Conservation (phyloP, 2,329 filamentous ascomycete species). For the Aspergillus sp. region DNA sequence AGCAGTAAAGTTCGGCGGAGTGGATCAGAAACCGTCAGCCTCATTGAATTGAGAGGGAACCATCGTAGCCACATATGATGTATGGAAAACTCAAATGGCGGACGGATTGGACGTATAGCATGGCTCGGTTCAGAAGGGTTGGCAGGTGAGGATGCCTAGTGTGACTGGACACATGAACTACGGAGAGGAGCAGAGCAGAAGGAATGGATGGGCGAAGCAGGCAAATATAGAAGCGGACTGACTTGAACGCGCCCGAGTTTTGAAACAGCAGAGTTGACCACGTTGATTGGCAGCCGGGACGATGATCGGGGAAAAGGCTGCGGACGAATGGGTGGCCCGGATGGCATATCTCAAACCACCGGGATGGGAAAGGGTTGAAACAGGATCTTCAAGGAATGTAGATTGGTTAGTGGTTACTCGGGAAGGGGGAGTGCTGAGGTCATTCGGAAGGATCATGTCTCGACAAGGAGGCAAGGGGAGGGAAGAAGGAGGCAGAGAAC, state of each 20-base stretch:
- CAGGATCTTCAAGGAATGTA: slow-evolving; percentile 1
- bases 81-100: neutral
- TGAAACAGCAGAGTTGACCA: neutral
- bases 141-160: neutral
- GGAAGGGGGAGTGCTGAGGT: neutral
- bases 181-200: too few relatives aligned
- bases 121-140: neutral
- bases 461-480: neutral
- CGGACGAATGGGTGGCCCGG: neutral
- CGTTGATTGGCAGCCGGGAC: neutral
- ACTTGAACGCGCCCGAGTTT: neutral
- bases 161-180: neutral
- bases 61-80: slow-evolving; percentile 1
- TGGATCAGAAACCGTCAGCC: slow-evolving; percentile 1
- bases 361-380: neutral
- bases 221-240: neutral
- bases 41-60: slow-evolving; percentile 1
- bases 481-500: too few relatives aligned
- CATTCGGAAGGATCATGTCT: neutral
- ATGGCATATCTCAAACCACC: neutral
- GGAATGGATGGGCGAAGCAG: neutral
- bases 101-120: neutral
- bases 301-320: neutral
- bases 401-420: neutral
- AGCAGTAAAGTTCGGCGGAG: neutral